phyloP scores from a whole-genome alignment of 129 eudicot genomes.

The Escallonia rubra region DNA sequence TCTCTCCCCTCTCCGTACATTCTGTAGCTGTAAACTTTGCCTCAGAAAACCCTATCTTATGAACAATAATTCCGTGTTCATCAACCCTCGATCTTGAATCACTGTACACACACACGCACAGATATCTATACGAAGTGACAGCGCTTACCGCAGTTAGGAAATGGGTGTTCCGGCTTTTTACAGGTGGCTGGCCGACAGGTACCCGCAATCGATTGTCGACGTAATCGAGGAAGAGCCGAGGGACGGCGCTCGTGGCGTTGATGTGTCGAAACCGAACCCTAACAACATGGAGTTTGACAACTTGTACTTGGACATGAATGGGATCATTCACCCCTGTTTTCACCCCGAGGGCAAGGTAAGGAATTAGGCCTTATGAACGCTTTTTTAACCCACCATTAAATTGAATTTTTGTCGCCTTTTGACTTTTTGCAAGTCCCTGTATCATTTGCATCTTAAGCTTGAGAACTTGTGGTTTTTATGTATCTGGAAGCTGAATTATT shows the following conservation, averaged over 20 bases:
- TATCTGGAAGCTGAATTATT: too few relatives aligned
- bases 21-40: too few relatives aligned
- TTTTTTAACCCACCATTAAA: background rate
- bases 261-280: slow-evolving; percentile 72
- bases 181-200: slow-evolving; percentile 95
- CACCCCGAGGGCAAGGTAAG: slow-evolving; percentile 90
- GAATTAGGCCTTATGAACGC: too few relatives aligned
- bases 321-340: slow-evolving; percentile 94
- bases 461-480: too few relatives aligned
- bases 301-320: slow-evolving; percentile 89
- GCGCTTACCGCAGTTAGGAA: slow-evolving; percentile 10
- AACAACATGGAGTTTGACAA: slow-evolving; percentile 84
- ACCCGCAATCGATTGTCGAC: slow-evolving; percentile 62
- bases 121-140: background rate
- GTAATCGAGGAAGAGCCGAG: slow-evolving; percentile 72
- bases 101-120: background rate
- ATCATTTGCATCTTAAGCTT: too few relatives aligned
- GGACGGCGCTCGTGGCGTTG: slow-evolving; percentile 41
- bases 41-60: too few relatives aligned
- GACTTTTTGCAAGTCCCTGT: too few relatives aligned
- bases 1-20: too few relatives aligned
- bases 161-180: slow-evolving; percentile 99
- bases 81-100: too few relatives aligned
- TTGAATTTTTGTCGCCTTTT: background rate
- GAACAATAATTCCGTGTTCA: too few relatives aligned